phyloP scores from a whole-genome alignment of 441 rosid genomes.

The Geranium incanum region DNA sequence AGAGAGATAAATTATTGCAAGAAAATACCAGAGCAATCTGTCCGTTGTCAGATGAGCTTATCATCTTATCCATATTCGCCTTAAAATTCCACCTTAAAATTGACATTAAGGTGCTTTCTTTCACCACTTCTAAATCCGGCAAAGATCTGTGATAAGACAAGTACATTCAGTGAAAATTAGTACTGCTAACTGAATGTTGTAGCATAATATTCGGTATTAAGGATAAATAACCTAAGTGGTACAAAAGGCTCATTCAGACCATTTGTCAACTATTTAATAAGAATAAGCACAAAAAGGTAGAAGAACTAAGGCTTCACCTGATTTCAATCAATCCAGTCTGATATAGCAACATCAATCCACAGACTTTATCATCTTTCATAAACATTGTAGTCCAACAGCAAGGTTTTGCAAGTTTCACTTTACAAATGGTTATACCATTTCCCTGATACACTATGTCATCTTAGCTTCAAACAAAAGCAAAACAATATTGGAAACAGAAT shows the following conservation, averaged over 20 bases:
- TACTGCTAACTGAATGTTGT: slow-evolving; percentile 9
- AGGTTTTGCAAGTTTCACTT: slow-evolving; percentile 46
- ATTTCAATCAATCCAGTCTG: slow-evolving; percentile 55
- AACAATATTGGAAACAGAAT: slow-evolving; percentile 14
- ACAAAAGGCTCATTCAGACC: slow-evolving; percentile 3
- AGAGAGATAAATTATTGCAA: slow-evolving; percentile 10
- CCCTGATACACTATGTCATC: slow-evolving; percentile 33
- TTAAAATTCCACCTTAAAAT: slow-evolving; percentile 56
- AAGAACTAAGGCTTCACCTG: slow-evolving; percentile 33
- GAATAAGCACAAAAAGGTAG: background rate
- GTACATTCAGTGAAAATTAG: slow-evolving; percentile 13
- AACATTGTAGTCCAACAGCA: slow-evolving; percentile 60
- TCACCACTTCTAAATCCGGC: slow-evolving; percentile 50
- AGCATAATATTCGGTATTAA: slow-evolving; percentile 4
- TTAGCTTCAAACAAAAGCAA: slow-evolving; percentile 23
- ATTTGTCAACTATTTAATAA: slow-evolving; percentile 3
- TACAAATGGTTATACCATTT: slow-evolving; percentile 37
- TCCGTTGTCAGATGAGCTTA: slow-evolving; percentile 38
- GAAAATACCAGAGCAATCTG: slow-evolving; percentile 40
- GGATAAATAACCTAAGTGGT: slow-evolving; percentile 1
- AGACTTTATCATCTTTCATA: slow-evolving; percentile 37
- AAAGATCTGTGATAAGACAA: slow-evolving; percentile 40
- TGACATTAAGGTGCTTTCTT: slow-evolving; percentile 47
- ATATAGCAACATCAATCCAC: slow-evolving; percentile 44
- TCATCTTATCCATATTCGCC: slow-evolving; percentile 49